Base-by-base conservation (phyloP, 73 alveolate genomes). In the Blepharisma stoltei region DNA sequence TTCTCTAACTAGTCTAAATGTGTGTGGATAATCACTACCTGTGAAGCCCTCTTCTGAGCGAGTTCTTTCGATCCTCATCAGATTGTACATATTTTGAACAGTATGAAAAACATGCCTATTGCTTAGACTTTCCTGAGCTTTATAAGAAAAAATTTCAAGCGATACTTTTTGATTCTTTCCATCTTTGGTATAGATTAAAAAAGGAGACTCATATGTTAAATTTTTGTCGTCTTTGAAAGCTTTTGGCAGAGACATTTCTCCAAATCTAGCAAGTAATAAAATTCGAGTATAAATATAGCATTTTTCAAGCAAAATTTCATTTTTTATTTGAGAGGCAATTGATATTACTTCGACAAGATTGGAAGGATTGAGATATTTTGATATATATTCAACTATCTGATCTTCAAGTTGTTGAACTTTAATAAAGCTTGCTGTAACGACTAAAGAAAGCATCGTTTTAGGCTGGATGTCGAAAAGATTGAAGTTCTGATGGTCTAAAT, bases 1-100 rank as follows among this genome's bases (percentile, higher is more conserved):
- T 5, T 69, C 79, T 69, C 79, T 44, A 1, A 69, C n/a, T 7
- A 69, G 65, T n/a, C n/a, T 69, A 43, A 44, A 69, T 14, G 6
- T 44, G 60, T 69, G 79, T 14, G 79, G 79, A 69, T 69, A 46
- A 43, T 69, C 79, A 43, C 41, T 46, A 1, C 79, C 79, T 44
- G 79, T 69, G 11, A 69, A 14, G 5, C 67, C n/a, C 80, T 69
- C 79, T 25, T 69, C 79, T 38, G 79, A 25, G 1, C 65, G 18
- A 7, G 55, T 69, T 53, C 79, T 69, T 1, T 44, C 79, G 9
- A 69, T 46, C 21, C 65, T 25, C 65, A 20, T 52, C 67, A 52
- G 67, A 52, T 52, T 20, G 23, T n/a, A 52, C 23, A 14, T 52
- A 20, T 52, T 52, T n/a, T 52, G 41, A 3, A 32, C 41, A 32